Base-by-base conservation (phyloP, 345 rosid genomes). In the Ceriops decandra region DNA sequence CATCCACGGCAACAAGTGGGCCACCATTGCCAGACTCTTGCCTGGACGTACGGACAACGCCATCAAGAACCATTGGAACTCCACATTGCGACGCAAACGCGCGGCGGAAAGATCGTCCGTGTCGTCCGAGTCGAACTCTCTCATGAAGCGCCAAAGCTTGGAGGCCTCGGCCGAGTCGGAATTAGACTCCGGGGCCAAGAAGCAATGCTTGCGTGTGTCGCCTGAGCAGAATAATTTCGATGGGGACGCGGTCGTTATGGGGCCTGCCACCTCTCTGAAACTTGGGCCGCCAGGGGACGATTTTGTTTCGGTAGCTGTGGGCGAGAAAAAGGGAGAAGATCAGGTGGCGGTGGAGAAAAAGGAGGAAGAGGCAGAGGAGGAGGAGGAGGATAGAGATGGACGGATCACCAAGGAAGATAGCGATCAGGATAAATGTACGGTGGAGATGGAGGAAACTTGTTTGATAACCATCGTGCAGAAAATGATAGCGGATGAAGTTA, bases 1-100 rank as follows among this genome's bases (percentile, higher is more conserved):
- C 26, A n/a, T 74, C 27, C 90, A 85, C 35, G 90, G 89, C 15
- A 86, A 86, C 68, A 85, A 82, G 77, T 85, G 93, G 90, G 93
- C 90, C 30, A 80, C 93, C 52, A 86, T 86, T 46, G 81, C 93
- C 27, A 77, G 90, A 19, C 79, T 81, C 22, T 70, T 86, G 64
- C 85, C 93, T 0, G 93, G 90, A 8, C 85, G 89, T 26, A 88
- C 90, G 0, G 93, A 88, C 66, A 86, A 88, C 58, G 87, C 88
- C 0, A 81, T 88, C 27, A 86, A 86, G 77, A 86, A 88, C 51
- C 93, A 86, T 52, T 86, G 90, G 93, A 88, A 86, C 74, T 86
- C 90, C 5, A 85, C 93, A 15, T 64, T 84, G 6, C 73, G 83
- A 27, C 61, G 88, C 26, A 81, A 76, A 63, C 66, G 79, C 1